Conservation (phyloP, 2,329 filamentous ascomycete genomes). For the Clonostachys rhizophaga region DNA sequence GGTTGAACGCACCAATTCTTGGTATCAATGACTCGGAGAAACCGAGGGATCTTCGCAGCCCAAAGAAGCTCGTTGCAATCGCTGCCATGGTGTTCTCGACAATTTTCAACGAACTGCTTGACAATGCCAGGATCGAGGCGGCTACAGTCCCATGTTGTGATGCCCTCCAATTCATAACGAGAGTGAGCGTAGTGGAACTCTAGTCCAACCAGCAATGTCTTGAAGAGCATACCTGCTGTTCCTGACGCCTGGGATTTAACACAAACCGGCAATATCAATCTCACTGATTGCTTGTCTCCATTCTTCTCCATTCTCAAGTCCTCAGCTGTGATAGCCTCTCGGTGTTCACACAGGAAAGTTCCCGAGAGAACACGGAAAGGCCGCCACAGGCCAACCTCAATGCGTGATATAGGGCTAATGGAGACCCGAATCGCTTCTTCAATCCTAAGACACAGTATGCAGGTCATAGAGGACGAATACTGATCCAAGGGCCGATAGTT, state of each 20-base stretch:
- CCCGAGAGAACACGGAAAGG: neutral
- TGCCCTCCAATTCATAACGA: neutral
- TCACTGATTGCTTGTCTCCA: neutral
- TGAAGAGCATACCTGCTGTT: too few species aligned
- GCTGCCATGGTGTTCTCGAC: neutral
- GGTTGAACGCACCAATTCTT: neutral
- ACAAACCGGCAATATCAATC: neutral
- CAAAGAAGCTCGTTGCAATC: neutral
- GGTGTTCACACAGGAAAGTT: too few species aligned
- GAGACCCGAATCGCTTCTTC: neutral
- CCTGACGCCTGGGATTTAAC: too few species aligned
- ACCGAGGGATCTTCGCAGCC: neutral
- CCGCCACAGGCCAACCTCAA: neutral
- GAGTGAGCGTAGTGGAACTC: too few species aligned
- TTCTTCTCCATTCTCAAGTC: too few species aligned
- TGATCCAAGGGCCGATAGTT: neutral
- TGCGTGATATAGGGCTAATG: neutral
- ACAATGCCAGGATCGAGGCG: neutral
- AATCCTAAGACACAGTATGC: neutral
- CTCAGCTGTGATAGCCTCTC: too few species aligned
- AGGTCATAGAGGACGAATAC: neutral
- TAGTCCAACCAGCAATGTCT: too few species aligned
- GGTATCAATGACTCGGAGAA: neutral
- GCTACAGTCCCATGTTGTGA: neutral
- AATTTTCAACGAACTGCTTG: neutral